phyloP scores from a whole-genome alignment of 225 moss, liverwort and hornwort genomes.

The Marchantia paleacea region DNA sequence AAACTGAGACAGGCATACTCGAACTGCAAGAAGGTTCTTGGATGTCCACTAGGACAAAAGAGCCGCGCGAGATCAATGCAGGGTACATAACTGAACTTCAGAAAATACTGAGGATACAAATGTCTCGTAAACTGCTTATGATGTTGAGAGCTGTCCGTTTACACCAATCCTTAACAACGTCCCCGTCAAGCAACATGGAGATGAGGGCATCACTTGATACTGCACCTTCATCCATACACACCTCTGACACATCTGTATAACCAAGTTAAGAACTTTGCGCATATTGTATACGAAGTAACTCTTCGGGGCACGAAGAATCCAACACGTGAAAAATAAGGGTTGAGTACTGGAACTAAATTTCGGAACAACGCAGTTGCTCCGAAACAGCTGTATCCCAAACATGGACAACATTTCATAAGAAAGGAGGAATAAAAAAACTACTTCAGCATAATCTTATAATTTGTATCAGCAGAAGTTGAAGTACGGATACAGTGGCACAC shows the following conservation, averaged over 20 bases:
- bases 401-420: too few relatives aligned
- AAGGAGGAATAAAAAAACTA: too few relatives aligned
- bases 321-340: background rate
- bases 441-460: too few relatives aligned
- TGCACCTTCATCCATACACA: constrained; percentile 95
- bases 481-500: constrained; percentile 90
- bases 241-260: constrained; percentile 77
- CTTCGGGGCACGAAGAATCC: background rate
- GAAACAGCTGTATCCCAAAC: background rate
- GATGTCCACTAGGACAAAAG: too few relatives aligned
- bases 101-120: constrained; percentile 60
- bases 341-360: background rate
- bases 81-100: too few relatives aligned
- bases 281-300: background rate
- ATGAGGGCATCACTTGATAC: constrained; percentile 93
- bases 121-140: constrained; percentile 57
- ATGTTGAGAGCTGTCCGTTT: constrained; percentile 62
- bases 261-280: constrained; percentile 45
- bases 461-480: background rate
- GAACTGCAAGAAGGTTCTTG: too few relatives aligned
- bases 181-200: constrained; percentile 86
- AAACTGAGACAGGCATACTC: too few relatives aligned
- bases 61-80: too few relatives aligned
- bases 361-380: background rate
- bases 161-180: constrained; percentile 98